Evolutionary conservation across 495 filamentous ascomycete species (phyloP), one percentile per base, ranked within the genome.

Genomic region (Aspergillus ostianus): DNA sequence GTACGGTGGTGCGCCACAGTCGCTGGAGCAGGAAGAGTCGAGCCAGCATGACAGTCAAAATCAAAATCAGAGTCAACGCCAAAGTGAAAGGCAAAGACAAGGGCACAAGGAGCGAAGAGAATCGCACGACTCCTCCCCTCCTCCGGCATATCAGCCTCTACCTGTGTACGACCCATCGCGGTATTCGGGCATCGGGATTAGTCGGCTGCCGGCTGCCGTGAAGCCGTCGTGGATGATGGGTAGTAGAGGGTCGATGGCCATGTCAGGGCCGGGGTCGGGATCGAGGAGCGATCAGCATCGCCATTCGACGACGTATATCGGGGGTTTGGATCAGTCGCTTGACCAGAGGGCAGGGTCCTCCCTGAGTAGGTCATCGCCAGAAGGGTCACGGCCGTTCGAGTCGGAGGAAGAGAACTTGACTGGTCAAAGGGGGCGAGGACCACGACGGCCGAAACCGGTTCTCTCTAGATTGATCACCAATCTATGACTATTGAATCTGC

Each of bases 381-480:
- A 57, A 44, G 47, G 55, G 15, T 51, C 55, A 13, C 27, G 21
- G 46, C 44, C 55, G 47, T 23, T 57, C 7, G 41, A 57, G 10
- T 57, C 55, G 29, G 55, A 45, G 13, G 13, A 4, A 41, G 36
- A 17, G 19, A 29, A 13, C 6, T 21, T 3, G 27, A 23, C 54
- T 19, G 47, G n/a, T 56, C 45, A 60, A 17, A 56, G 46, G 17
- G 47, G 18, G 15, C 59, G 58, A 36, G 58, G 57, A 17, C 62
- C 64, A 30, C 62, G 69, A 57, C 69, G 63, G 21, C 68, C 72
- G 15, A 78, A 75, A 36, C 77, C 77, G 9, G 71, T 75, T 12
- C 58, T 79, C 47, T 73, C 75, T 23, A 69, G 69, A 52, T 47
- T 79, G 51, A 70, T 79, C 47, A 79, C 77, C 53, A 76, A 76